Conservation (phyloP, 2,329 filamentous ascomycete species). For the Fusarium sp. region DNA sequence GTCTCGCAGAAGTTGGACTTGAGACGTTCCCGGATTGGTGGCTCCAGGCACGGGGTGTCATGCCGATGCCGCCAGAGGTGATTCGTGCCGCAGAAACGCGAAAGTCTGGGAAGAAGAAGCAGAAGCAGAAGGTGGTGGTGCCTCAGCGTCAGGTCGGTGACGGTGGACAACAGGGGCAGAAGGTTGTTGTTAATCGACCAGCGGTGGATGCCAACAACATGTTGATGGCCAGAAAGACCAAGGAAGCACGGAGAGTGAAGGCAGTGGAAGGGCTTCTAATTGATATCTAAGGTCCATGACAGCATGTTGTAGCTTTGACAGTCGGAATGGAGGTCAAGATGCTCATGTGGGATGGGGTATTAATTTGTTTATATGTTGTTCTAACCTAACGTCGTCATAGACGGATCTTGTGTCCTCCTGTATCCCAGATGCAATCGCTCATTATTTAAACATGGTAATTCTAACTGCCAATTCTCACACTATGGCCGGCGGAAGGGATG, state of each 20-base stretch:
- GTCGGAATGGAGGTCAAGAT: neutral
- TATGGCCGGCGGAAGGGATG: constrained; percentile 55
- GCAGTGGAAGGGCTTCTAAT: constrained; percentile 28
- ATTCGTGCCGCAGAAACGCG: constrained; percentile 10
- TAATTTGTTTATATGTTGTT: neutral
- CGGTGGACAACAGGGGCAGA: neutral
- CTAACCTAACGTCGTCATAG: neutral
- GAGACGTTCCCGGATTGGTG: constrained; percentile 59
- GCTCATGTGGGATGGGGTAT: neutral
- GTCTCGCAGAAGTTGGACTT: constrained; percentile 58
- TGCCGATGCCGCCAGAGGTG: constrained; percentile 24
- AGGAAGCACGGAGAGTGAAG: neutral
- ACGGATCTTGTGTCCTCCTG: neutral
- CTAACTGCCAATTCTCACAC: neutral
- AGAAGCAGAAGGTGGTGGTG: neutral
- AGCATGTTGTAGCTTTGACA: neutral
- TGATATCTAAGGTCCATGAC: constrained; percentile 9
- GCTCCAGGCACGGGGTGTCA: constrained; percentile 36
- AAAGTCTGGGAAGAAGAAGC: constrained; percentile 24
- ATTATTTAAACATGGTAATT: neutral
- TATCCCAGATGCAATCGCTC: neutral
- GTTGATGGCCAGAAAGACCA: neutral
- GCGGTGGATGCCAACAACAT: constrained; percentile 2
- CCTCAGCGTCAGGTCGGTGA: neutral
- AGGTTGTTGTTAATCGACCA: neutral